Evolutionary conservation across 768 basidiomycete genomes (phyloP), one percentile per base, ranked within the genome.

Genomic region (Calocybe cyanea): DNA sequence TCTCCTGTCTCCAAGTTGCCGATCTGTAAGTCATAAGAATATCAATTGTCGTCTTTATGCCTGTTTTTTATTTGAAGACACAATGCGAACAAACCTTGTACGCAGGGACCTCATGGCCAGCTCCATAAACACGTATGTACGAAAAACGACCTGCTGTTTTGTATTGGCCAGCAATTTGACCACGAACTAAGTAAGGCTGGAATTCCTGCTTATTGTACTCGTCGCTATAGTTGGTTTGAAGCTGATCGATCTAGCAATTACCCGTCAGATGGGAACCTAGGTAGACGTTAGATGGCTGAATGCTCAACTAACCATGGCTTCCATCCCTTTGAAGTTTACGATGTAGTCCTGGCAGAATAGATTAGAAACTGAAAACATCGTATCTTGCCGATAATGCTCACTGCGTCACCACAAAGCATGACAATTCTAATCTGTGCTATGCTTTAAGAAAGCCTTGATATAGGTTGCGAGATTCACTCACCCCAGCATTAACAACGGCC

Each of bases 111-210:
- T 75, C 71, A 46, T 76, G 73, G 0, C 72, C 73, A 17, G 75
- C 70, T 9, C 69, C 69, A 46, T 62, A 75, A 23, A 80, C 67
- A 8, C 79, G 69, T 11, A 81, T 56, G 50, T 80, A 81, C 7
- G 78, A 78, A 58, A 72, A 68, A 1, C 66, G 76, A 9, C 79
- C 80, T 4, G 80, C 77, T 46, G 78, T 80, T 65, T 82, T 82
- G 63, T 64, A 80, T 25, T 74, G 59, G 2, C 79, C 81, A 4
- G 80, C 64, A 2, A 58, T 47, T 45, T 73, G 66, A 0, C 80
- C 80, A 1, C 65, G 56, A 14, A 83, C 80, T 0, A 65, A 77
- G 61, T 69, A 81, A 36, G 67, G 67, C 8, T 67, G 49, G 57
- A 78, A 80, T 0, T 53, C 15, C 53, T 77, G 73, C 33, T 63